These are phyloP conservation scores for Coccomyxa sp. DNA, from an alignment of 139 green algal species.

Conservation along the genomic window DNA sequence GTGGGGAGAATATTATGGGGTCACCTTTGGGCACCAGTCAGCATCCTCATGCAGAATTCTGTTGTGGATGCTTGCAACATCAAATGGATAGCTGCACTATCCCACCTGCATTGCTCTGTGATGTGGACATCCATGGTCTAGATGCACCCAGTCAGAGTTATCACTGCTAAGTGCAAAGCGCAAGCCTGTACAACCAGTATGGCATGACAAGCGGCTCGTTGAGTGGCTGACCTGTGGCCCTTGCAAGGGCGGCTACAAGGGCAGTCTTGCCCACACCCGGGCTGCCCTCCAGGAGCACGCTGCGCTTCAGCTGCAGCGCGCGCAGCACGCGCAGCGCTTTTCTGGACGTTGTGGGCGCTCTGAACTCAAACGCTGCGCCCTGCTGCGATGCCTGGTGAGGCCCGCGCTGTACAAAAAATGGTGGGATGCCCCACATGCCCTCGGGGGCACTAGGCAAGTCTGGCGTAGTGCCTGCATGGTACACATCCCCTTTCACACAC, in stretches of 20 bases:
- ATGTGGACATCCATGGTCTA: no score
- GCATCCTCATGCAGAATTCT: no score
- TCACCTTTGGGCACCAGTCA: no score
- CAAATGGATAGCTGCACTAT: no score
- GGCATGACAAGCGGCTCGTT: no score
- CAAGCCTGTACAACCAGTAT: no score
- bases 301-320: slow-evolving; percentile 79
- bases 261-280: slow-evolving; percentile 97
- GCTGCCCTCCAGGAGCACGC: slow-evolving; percentile 92
- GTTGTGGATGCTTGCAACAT: not conserved
- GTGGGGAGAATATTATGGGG: no score
- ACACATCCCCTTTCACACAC: no score
- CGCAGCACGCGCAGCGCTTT: slow-evolving; percentile 91
- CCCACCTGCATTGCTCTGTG: no score
- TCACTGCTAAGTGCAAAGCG: no score
- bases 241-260: slow-evolving; percentile 83
- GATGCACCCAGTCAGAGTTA: no score
- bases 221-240: slow-evolving; percentile 48
- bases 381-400: not conserved
- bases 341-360: slow-evolving; percentile 75
- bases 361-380: slow-evolving; percentile 73
- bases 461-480: no score
- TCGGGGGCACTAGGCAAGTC: not conserved
- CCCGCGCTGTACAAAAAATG: slow-evolving; percentile 65
- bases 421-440: slow-evolving; percentile 64